Conservation (phyloP, 2,329 filamentous ascomycete genomes). For the Stenocarpella maydis region DNA sequence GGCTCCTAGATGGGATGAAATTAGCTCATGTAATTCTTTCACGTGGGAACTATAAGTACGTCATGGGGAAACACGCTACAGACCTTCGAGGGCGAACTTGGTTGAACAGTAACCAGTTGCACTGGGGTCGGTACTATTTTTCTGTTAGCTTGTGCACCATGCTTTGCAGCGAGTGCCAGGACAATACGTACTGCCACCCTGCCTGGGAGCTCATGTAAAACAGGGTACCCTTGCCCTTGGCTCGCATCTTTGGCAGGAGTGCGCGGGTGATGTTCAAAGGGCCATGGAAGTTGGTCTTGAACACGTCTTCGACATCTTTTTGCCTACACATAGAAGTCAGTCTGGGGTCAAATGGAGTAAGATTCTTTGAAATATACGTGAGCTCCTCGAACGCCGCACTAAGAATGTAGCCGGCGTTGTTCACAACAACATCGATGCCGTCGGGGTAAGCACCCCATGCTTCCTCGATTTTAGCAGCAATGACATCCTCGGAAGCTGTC, state of each 20-base stretch:
- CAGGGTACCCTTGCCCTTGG: slow-evolving; percentile 43
- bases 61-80: not conserved
- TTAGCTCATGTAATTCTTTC: not conserved
- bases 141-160: not conserved
- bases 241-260: slow-evolving; percentile 44
- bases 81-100: slow-evolving; percentile 46
- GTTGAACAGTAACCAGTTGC: slow-evolving; percentile 44
- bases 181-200: slow-evolving; percentile 41
- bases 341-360: no score
- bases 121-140: slow-evolving; percentile 39
- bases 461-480: slow-evolving; percentile 36
- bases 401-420: slow-evolving; percentile 40
- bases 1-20: slow-evolving; percentile 35
- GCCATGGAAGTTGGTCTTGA: slow-evolving; percentile 50
- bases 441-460: slow-evolving; percentile 37
- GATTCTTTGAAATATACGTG: no score
- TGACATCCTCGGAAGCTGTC: slow-evolving; percentile 35
- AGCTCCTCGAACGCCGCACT: slow-evolving; percentile 43
- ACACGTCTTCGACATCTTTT: slow-evolving; percentile 40
- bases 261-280: slow-evolving; percentile 48
- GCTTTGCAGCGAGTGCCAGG: no score
- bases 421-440: slow-evolving; percentile 33
- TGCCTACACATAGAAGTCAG: slow-evolving; percentile 33
- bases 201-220: slow-evolving; percentile 48
- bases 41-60: no score